Conservation (phyloP, 179 eudicot genomes). For the Beta corolliflora region DNA sequence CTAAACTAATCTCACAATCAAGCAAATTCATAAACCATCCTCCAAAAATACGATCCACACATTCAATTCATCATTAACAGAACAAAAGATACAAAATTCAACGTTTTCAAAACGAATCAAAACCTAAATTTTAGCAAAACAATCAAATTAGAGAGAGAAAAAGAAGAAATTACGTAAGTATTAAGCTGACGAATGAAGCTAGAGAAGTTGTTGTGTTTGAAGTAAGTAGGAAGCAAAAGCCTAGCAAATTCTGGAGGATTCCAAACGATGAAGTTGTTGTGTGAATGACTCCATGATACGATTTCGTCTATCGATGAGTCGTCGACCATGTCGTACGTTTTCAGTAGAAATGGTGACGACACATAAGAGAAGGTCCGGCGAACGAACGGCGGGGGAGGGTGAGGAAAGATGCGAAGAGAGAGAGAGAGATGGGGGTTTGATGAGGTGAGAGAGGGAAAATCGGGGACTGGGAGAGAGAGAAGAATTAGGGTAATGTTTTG, state of each 20-base stretch:
- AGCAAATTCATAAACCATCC: neutral
- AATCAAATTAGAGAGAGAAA: neutral
- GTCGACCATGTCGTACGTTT: slow-evolving; percentile 91
- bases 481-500: no score
- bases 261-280: slow-evolving; percentile 74
- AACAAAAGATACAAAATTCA: neutral
- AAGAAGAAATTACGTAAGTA: slow-evolving; percentile 50
- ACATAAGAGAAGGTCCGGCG: no score
- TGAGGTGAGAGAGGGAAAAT: no score
- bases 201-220: slow-evolving; percentile 36
- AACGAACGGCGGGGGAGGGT: no score
- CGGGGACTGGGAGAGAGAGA: no score
- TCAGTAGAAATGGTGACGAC: slow-evolving; percentile 72
- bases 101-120: neutral
- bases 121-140: no score
- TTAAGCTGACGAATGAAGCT: slow-evolving; percentile 90
- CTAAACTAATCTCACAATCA: neutral
- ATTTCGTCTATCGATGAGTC: slow-evolving; percentile 64
- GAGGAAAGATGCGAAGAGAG: no score
- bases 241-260: slow-evolving; percentile 82
- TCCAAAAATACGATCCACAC: neutral
- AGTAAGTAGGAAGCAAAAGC: slow-evolving; percentile 65
- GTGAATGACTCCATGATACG: slow-evolving; percentile 63
- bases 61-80: neutral
- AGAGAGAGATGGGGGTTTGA: no score